Percentiles rank a stretch among this genome's conserved stretches.
Conservation (phyloP, 768 basidiomycete species). For the Boletus rufocinnamomeus region DNA sequence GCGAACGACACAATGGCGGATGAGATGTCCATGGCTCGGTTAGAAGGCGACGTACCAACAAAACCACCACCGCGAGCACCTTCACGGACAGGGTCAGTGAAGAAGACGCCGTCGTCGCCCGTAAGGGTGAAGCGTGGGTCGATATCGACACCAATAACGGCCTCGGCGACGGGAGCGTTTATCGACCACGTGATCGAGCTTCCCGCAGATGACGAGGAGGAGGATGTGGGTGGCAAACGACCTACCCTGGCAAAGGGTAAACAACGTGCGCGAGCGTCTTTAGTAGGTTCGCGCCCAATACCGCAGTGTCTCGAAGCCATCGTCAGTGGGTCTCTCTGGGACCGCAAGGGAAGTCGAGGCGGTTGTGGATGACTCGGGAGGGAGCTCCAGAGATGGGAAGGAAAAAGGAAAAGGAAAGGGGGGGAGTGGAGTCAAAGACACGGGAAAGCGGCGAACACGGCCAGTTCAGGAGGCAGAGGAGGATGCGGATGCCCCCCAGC, state of each 20-base stretch:
- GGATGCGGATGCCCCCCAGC: neutral
- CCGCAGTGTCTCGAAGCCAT: neutral
- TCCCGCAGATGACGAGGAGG: conserved; percentile 19
- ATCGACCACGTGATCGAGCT: conserved; percentile 28
- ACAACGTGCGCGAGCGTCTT: neutral
- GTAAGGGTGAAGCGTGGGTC: neutral
- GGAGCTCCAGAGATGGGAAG: neutral
- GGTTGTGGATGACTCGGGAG: neutral
- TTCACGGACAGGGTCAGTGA: conserved; percentile 13
- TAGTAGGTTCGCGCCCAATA: neutral
- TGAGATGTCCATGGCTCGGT: neutral
- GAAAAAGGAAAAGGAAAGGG: neutral
- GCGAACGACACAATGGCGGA: conserved; percentile 4
- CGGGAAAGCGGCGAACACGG: neutral
- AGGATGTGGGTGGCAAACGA: neutral
- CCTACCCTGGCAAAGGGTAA: neutral
- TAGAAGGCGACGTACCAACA: neutral
- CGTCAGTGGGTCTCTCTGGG: conserved; percentile 6
- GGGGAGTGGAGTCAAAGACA: neutral
- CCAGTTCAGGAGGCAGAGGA: neutral
- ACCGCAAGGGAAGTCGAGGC: neutral
- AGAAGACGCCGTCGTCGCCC: conserved; percentile 12
- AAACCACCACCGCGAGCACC: conserved; percentile 1
- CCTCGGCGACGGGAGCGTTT: conserved; percentile 14
- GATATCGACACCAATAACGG: neutral